phyloP scores from a whole-genome alignment of 495 filamentous ascomycete species.

The Evernia prunastri region DNA sequence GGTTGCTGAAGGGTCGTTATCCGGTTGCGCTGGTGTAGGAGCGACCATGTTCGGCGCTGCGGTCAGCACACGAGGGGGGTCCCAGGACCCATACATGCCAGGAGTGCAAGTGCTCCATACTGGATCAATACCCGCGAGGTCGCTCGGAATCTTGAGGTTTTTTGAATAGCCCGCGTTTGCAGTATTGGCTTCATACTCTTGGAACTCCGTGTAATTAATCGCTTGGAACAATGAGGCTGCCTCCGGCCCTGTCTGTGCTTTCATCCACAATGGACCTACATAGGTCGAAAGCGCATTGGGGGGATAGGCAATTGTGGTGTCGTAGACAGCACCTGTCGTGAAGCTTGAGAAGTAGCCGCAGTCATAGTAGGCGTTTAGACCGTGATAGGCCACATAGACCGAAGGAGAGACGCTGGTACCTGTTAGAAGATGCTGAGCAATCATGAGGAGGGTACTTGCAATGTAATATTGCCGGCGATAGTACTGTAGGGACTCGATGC shows the following conservation, averaged over 20 bases:
- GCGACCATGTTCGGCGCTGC: background rate
- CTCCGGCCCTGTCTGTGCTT: background rate
- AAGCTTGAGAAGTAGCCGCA: constrained; percentile 2
- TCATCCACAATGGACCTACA: background rate
- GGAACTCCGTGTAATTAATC: background rate
- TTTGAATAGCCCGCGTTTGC: background rate
- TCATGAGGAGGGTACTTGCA: background rate
- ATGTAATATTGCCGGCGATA: background rate
- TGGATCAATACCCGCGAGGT: background rate
- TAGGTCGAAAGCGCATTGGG: background rate
- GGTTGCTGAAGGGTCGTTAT: background rate
- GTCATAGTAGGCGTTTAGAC: background rate
- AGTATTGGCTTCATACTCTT: background rate
- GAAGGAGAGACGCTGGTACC: constrained; percentile 4
- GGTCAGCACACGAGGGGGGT: background rate
- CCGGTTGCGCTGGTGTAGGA: background rate
- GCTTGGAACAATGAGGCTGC: background rate
- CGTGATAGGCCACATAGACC: constrained; percentile 5
- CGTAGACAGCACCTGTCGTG: background rate
- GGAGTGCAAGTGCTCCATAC: constrained; percentile 3
- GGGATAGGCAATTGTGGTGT: background rate
- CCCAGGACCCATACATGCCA: background rate
- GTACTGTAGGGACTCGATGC: background rate
- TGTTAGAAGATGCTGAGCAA: background rate
- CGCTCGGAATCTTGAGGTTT: constrained; percentile 4